Percentiles rank a stretch among this genome's conserved stretches.
Evolutionary conservation across 192 early-diverging fungal species (phyloP).

Genomic region (Backusella circina): DNA sequence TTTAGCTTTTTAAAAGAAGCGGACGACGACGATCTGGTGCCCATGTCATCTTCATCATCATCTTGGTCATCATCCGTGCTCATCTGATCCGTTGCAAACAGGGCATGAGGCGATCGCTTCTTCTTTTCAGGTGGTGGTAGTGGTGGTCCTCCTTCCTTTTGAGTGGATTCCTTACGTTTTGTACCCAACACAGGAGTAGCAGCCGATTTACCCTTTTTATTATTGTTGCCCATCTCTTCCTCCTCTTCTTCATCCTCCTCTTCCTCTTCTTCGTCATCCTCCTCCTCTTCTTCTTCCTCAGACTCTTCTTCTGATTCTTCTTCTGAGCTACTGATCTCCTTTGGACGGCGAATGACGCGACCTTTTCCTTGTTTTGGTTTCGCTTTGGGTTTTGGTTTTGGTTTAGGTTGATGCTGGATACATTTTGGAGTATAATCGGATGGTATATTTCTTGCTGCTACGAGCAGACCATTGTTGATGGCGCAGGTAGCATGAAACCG

Average conservation of each 20-base stretch:
- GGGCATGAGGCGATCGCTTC: neutral
- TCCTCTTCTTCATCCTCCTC: constrained; percentile 8
- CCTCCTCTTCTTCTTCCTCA: neutral
- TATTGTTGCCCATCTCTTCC: constrained; percentile 1
- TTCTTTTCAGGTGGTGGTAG: neutral
- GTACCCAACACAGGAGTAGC: neutral
- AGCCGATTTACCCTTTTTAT: neutral
- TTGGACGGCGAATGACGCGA: neutral
- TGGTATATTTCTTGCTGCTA: constrained; percentile 8
- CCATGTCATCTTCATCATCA: constrained; percentile 25
- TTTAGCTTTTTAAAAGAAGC: neutral
- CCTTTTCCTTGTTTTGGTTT: neutral
- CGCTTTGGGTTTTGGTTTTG: neutral
- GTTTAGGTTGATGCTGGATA: constrained; percentile 7
- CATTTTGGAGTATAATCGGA: constrained; percentile 10
- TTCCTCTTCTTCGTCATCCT: constrained; percentile 8
- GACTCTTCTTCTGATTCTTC: constrained; percentile 7
- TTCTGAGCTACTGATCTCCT: neutral
- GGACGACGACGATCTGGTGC: neutral
- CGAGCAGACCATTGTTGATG: constrained; percentile 16
- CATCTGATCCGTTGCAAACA: constrained; percentile 18
- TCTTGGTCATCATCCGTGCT: constrained; percentile 6
- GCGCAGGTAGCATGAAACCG: constrained; percentile 34
- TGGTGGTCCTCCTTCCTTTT: constrained; percentile 10
- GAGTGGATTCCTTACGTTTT: neutral